Evolutionary conservation across 441 rosid genomes (phyloP).

Genomic region (Jatropha multifida): DNA sequence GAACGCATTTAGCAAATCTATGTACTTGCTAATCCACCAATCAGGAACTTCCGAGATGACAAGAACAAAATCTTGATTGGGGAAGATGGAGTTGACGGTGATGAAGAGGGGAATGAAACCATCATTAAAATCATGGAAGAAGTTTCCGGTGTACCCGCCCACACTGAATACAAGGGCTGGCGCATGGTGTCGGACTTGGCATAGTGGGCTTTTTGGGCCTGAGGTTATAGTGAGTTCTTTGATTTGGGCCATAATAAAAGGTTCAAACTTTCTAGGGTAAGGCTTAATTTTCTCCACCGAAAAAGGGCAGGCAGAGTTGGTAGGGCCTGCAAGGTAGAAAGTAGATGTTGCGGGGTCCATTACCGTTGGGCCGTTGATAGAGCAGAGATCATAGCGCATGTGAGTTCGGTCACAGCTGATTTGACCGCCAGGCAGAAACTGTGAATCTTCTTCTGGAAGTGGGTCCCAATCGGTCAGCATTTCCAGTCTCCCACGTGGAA

Average conservation of each 20-base stretch:
- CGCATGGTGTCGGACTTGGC: slow-evolving; percentile 34
- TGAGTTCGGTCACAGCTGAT: slow-evolving; percentile 55
- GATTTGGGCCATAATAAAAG: slow-evolving; percentile 33
- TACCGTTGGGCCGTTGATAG: slow-evolving; percentile 39
- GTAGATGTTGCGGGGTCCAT: slow-evolving; percentile 34
- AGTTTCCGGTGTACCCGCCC: slow-evolving; percentile 66
- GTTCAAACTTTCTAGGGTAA: slow-evolving; percentile 50
- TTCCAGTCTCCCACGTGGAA: not conserved
- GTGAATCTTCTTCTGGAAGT: no score
- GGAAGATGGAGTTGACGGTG: slow-evolving; percentile 42
- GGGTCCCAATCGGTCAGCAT: not conserved
- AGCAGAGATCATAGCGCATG: slow-evolving; percentile 45
- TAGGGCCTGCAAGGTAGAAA: slow-evolving; percentile 24
- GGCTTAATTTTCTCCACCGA: slow-evolving; percentile 43
- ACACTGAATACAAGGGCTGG: slow-evolving; percentile 59
- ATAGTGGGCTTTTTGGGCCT: slow-evolving; percentile 26
- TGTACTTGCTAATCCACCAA: slow-evolving; percentile 56
- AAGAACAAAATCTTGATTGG: slow-evolving; percentile 35
- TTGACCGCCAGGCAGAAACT: not conserved
- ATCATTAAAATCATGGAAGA: slow-evolving; percentile 63
- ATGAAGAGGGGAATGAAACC: slow-evolving; percentile 60
- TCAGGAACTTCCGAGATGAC: slow-evolving; percentile 36
- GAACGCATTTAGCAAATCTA: slow-evolving; percentile 33
- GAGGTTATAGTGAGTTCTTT: slow-evolving; percentile 40
- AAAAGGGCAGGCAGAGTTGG: slow-evolving; percentile 17